Evolutionary conservation across 164 flowering plant species (phyloP), one percentile per base, ranked within the genome.

Genomic region (Liquidambar formosana): DNA sequence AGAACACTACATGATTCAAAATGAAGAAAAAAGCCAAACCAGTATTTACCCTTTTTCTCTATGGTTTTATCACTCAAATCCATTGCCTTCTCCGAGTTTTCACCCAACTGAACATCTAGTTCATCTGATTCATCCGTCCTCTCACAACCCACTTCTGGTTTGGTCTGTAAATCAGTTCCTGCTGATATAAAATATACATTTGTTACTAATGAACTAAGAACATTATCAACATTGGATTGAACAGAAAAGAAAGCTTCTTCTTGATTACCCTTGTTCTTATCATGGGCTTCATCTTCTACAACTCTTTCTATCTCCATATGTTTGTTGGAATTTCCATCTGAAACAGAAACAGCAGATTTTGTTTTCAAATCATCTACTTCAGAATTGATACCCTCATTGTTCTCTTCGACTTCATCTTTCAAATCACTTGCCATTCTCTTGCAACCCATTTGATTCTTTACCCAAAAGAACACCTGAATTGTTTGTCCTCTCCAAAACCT

Each of bases 1-100:
- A 2, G 8, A 14, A 22, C 22, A 49, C 33, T 5, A 59, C 5
- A 28, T 25, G 14, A 43, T 57, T 46, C 63, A 0, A 48, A 47
- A 10, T 19, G 10, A n/a, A 21, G n/a, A n/a, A n/a, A n/a, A n/a
- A n/a, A n/a, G n/a, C 0, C 28, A 10, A 27, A 9, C 15, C 22
- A 51, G 16, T 27, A 25, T 5, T 26, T 5, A 73, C 73, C 77
- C 12, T 48, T 64, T 16, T 28, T 62, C 14, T 57, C 65, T 26
- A 23, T 10, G 14, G 10, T 60, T 65, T 61, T 63, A 54, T 47
- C 66, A 21, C 27, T 19, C 26, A 28, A 41, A 52, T 43, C 43
- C 5, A 52, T 10, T 28, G 19, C 56, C 27, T 28, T 45, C 21
- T 64, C 66, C 47, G 26, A 38, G 41, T 13, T 15, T 58, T 44